Conservation (phyloP, 805 yeast species). For the Saccharomycopsis guyanensis region DNA sequence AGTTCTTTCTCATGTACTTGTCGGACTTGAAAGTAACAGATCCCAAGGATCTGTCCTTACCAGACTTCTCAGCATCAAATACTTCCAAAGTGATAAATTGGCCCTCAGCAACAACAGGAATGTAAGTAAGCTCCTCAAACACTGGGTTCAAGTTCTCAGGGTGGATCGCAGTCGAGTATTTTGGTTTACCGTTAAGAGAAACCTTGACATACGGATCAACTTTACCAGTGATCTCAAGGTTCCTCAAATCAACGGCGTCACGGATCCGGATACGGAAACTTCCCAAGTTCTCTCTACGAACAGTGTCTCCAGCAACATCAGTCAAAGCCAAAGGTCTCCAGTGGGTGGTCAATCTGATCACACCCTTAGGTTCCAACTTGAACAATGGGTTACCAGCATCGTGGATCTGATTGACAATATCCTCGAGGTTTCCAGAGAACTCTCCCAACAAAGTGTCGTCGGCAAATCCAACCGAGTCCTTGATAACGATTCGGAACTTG, state of each 20-base stretch:
- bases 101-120: constrained; percentile 54
- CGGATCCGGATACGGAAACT: constrained; percentile 53
- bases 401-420: constrained; percentile 40
- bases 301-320: constrained; percentile 38
- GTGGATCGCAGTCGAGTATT: constrained; percentile 47
- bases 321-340: constrained; percentile 68
- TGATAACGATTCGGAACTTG: constrained; percentile 46
- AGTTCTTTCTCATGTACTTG: constrained; percentile 41
- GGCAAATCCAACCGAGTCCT: constrained; percentile 47
- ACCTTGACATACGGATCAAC: constrained; percentile 70
- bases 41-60: constrained; percentile 61
- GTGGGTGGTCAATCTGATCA: constrained; percentile 44
- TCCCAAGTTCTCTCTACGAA: constrained; percentile 57
- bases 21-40: constrained; percentile 42
- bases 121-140: constrained; percentile 51
- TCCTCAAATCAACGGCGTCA: constrained; percentile 41
- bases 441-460: constrained; percentile 44
- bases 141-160: constrained; percentile 47
- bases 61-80: constrained; percentile 59
- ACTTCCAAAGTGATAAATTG: constrained; percentile 53
- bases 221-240: constrained; percentile 60
- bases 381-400: constrained; percentile 44
- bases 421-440: constrained; percentile 45
- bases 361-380: constrained; percentile 45
- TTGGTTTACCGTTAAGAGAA: constrained; percentile 47